Evolutionary conservation across 2,329 filamentous ascomycete species (phyloP), one percentile per base, ranked within the genome.

Genomic region (Xylariaceae sp.): DNA sequence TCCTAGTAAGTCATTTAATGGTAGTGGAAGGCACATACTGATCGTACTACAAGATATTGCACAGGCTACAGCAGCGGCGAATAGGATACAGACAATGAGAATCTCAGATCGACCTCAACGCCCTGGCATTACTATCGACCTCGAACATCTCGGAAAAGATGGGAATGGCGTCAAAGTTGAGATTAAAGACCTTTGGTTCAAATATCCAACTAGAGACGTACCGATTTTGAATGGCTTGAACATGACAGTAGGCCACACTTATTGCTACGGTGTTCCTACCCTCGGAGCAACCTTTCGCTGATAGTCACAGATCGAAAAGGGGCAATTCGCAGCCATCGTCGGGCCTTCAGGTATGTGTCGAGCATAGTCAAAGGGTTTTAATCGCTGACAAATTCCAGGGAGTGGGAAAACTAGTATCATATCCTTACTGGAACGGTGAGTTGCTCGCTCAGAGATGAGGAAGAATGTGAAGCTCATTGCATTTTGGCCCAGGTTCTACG

Each of bases 391-490:
- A 14, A 5, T 37, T 40, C 27, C 36, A 64, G 61, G 61, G 14
- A 85, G 82, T 47, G 84, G 85, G 19, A 88, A 91, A 67, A 85
- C 82, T 1, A 88, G 82, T 12, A 79, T 88, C 21, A 80, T 92
- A 35, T 74, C 76, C 45, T 65, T 85, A 0, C 64, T 85, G 10
- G 81, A 84, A 64, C 73, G 80, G 60, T 61, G 12, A 49, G 54
- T 46, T 16, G 20, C 29, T 38, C 27, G n/a, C n/a, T n/a, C n/a
- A n/a, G n/a, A n/a, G n/a, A n/a, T n/a, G n/a, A n/a, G n/a, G n/a
- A 17, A 2, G 20, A 35, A 25, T 16, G 3, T 29, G 19, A 16
- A 42, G 5, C 8, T 20, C 45, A 4, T 44, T 49, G 42, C 54
- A 52, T n/a, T 12, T 45, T 29, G n/a, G 32, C 4, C 14, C 42